Evolutionary conservation across 2,329 filamentous ascomycete genomes (phyloP), one percentile per base, ranked within the genome.

Genomic region (Cytospora chrysosperma): DNA sequence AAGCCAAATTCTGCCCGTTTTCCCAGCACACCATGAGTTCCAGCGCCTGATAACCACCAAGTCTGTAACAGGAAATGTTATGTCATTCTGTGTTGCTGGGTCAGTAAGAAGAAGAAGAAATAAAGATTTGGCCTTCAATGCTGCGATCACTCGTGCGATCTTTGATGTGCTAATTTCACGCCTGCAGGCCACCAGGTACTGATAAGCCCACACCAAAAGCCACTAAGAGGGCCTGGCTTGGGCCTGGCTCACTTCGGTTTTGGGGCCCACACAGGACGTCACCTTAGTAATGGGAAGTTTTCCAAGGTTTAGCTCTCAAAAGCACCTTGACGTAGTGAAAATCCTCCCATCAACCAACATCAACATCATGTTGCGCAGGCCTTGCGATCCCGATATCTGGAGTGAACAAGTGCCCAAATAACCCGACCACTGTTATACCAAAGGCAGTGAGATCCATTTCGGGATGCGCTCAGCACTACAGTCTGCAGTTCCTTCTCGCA

Each of bases 401-500:
- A 53, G 27, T 49, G 50, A 19, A 17, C n/a, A 51, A 50, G 30
- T 52, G 40, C 56, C 59, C 49, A 43, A 37, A 59, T 49, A 56
- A 27, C 21, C 56, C n/a, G 64, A 59, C 51, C 49, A 47, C 50
- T 61, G 47, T 47, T 47, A n/a, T 53, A 43, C 19, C 40, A n/a
- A 19, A 26, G 40, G 21, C 37, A 54, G 28, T 52, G 40, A 59
- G 43, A 12, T 13, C 50, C 32, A 34, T 34, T 51, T 50, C 43
- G 76, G 71, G 67, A 85, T 85, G 80, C 78, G 78, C 68, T 75
- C 76, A 65, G 72, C 75, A 67, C 69, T 80, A 70, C 76, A 74
- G 67, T 69, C 73, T 49, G 77, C 79, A 56, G 82, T 81, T 58
- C 84, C 84, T 28, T 86, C 84, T 58, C 76, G 75, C 68, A 78